phyloP scores from a whole-genome alignment of 2,329 filamentous ascomycete genomes.

The Hymenoscyphus albidus region DNA sequence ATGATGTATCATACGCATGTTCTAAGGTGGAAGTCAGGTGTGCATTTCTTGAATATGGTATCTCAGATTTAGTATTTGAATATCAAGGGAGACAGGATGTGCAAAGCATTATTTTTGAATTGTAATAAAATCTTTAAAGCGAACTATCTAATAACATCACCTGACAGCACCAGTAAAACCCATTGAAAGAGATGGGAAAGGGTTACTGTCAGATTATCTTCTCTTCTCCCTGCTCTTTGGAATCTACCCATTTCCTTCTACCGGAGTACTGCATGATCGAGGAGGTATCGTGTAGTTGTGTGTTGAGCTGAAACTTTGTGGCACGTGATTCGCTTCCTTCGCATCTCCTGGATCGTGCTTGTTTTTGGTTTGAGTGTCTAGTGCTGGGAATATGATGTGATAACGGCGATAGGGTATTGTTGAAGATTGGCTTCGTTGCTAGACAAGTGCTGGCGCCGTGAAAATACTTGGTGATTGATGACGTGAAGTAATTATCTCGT shows the following conservation, averaged over 20 bases:
- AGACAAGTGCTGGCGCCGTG: too few species aligned
- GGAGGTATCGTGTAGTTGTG: not conserved
- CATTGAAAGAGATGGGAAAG: not conserved
- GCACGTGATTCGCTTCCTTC: not conserved
- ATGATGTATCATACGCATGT: too few species aligned
- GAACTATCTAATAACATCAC: too few species aligned
- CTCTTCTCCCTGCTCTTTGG: not conserved
- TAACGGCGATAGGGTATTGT: not conserved
- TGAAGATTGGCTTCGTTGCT: too few species aligned
- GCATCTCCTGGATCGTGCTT: not conserved
- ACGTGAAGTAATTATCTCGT: not conserved
- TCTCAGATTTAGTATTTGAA: too few species aligned
- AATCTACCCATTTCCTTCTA: not conserved
- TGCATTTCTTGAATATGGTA: too few species aligned
- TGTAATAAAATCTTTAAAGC: not conserved
- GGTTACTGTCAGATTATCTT: not conserved
- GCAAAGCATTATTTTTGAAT: too few species aligned
- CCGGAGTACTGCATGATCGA: not conserved
- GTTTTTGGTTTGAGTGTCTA: not conserved
- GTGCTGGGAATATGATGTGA: not conserved
- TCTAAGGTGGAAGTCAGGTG: too few species aligned
- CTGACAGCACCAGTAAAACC: slow-evolving; percentile 2
- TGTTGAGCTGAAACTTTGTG: not conserved
- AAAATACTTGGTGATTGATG: not conserved
- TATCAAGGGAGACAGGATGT: too few species aligned